These are phyloP conservation scores for Naematelia encephala DNA, from an alignment of 768 basidiomycete genomes.

Conservation along the genomic window DNA sequence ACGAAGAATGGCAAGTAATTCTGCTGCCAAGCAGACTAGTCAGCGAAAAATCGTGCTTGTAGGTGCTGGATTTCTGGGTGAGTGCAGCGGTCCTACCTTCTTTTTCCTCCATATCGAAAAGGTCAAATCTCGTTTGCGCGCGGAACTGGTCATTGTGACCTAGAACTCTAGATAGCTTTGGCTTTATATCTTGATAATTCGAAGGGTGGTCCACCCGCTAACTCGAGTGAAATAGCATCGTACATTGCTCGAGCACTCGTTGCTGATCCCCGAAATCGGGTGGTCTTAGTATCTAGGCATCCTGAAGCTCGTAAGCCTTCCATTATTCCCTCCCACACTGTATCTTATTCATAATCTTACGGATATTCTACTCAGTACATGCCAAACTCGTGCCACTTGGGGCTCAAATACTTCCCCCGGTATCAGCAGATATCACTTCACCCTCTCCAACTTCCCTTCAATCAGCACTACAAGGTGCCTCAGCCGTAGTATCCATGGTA, in stretches of 20 bases:
- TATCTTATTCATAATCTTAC: background rate
- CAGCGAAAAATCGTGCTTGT: conserved; percentile 52
- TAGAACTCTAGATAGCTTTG: no score
- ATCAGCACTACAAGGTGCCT: conserved; percentile 57
- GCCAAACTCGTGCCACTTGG: conserved; percentile 41
- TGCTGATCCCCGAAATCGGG: conserved; percentile 51
- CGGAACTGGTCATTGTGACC: no score
- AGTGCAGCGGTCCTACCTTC: conserved; percentile 1
- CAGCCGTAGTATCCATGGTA: conserved; percentile 65
- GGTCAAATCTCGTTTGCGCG: no score
- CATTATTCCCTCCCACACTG: background rate
- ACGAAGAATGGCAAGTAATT: background rate
- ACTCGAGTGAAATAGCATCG: conserved; percentile 54
- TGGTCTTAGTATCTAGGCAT: conserved; percentile 63
- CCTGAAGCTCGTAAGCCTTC: conserved; percentile 55
- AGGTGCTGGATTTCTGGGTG: conserved; percentile 62
- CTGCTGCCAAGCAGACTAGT: background rate
- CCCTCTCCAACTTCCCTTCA: conserved; percentile 34
- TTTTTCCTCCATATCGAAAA: conserved; percentile 1
- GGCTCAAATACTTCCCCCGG: conserved; percentile 53
- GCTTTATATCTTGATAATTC: no score
- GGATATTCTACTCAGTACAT: conserved; percentile 41
- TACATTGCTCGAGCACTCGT: conserved; percentile 62
- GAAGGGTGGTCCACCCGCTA: no score
- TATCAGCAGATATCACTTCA: conserved; percentile 60